A percentile compares a stretch with the other conserved stretches of the same genome.
Conservation (phyloP, 805 yeast genomes). For the Jamesozyma lodderae region DNA sequence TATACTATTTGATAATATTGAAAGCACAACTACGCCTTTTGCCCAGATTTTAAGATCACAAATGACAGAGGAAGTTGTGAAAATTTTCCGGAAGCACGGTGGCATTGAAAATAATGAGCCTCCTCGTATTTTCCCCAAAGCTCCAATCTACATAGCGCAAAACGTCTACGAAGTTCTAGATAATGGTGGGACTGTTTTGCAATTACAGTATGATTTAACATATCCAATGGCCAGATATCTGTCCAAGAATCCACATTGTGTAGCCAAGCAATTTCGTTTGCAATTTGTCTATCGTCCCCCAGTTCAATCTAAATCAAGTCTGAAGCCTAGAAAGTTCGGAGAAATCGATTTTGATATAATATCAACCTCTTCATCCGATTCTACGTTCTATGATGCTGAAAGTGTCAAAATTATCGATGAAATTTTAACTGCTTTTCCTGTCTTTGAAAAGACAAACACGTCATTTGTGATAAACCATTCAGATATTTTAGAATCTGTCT, state of each 20-base stretch:
- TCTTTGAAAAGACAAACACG: constrained; percentile 48
- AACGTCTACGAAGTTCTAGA: constrained; percentile 76
- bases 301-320: constrained; percentile 40
- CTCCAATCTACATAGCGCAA: constrained; percentile 58
- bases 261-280: constrained; percentile 55
- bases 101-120: constrained; percentile 67
- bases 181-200: constrained; percentile 77
- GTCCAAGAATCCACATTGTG: constrained; percentile 45
- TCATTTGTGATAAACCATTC: constrained; percentile 68
- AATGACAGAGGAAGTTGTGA: constrained; percentile 50
- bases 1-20: constrained; percentile 59
- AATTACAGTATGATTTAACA: constrained; percentile 81
- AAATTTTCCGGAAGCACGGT: constrained; percentile 71
- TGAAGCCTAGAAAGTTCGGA: constrained; percentile 67
- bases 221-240: constrained; percentile 81
- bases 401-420: constrained; percentile 76
- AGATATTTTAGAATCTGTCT: constrained; percentile 64
- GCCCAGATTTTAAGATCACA: constrained; percentile 52
- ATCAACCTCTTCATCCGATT: constrained; percentile 37
- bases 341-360: constrained; percentile 85
- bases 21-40: constrained; percentile 26
- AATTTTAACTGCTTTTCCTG: constrained; percentile 55
- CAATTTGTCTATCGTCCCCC: constrained; percentile 76
- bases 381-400: constrained; percentile 74
- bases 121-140: constrained; percentile 70